These are phyloP conservation scores for Phytopythium vexans DNA, from an alignment of 352 stramenopile species.

Conservation along the genomic window DNA sequence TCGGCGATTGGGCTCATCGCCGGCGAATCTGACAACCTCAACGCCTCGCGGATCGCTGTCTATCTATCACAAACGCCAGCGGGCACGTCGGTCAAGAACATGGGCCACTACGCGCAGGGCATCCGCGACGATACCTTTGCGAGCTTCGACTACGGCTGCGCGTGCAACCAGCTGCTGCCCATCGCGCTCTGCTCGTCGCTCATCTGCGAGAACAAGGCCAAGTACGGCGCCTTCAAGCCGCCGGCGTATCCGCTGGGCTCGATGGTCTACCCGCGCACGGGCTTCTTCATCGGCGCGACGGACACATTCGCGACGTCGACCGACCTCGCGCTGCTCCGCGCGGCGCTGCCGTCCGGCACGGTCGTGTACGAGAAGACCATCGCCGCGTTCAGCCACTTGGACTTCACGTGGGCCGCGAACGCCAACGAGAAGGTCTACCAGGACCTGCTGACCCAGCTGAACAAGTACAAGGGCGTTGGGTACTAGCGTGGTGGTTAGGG, in stretches of 20 bases:
- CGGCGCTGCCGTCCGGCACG: constrained; percentile 23
- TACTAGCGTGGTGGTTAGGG: constrained; percentile 16
- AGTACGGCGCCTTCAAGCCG: constrained; percentile 41
- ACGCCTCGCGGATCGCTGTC: constrained; percentile 39
- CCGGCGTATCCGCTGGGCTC: constrained; percentile 24
- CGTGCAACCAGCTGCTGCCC: constrained; percentile 22
- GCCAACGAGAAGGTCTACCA: constrained; percentile 39
- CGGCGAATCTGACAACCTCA: constrained; percentile 35
- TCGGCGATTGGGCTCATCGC: constrained; percentile 27
- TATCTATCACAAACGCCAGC: constrained; percentile 51
- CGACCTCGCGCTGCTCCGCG: constrained; percentile 32
- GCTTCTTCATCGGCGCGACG: constrained; percentile 29
- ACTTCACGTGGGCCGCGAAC: constrained; percentile 47
- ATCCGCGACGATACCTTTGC: constrained; percentile 44
- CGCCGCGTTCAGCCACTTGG: constrained; percentile 41
- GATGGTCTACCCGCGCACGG: constrained; percentile 37
- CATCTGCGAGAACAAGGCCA: constrained; percentile 45
- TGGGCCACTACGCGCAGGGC: constrained; percentile 44
- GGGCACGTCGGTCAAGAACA: constrained; percentile 54
- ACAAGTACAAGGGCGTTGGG: constrained; percentile 26
- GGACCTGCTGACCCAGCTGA: constrained; percentile 34
- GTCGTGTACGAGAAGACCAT: constrained; percentile 33
- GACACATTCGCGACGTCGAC: constrained; percentile 29
- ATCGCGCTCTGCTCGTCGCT: constrained; percentile 25
- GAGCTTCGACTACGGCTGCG: constrained; percentile 46